Evolutionary conservation across 192 early-diverging fungal species (phyloP).

Genomic region (Backusella westeae): DNA sequence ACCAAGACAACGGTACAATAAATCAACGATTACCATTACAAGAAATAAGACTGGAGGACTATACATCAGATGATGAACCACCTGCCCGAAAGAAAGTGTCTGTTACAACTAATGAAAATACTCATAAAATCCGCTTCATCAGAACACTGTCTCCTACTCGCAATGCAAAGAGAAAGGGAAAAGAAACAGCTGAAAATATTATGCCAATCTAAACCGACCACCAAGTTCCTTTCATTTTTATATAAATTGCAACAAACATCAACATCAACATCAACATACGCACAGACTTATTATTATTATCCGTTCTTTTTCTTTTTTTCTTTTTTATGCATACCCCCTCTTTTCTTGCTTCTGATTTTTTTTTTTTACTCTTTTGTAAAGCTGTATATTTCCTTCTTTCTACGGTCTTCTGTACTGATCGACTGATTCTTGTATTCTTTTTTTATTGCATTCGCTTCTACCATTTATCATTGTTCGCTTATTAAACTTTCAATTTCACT

Average conservation of each 20-base stretch:
- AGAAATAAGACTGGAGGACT: slow-evolving; percentile 5
- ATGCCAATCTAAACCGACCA: neutral
- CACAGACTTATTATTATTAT: neutral
- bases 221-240: neutral
- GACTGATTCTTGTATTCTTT: too few species aligned
- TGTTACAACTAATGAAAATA: neutral
- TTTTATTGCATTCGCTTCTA: too few species aligned
- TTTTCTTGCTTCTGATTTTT: too few species aligned
- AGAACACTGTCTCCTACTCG: slow-evolving; percentile 5
- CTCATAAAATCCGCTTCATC: neutral
- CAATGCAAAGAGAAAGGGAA: slow-evolving; percentile 5
- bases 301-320: neutral
- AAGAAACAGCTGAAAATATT: slow-evolving; percentile 4
- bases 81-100: slow-evolving; percentile 3
- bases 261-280: neutral
- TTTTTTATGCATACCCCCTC: neutral
- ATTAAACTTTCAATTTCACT: too few species aligned
- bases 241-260: neutral
- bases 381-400: neutral
- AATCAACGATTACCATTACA: slow-evolving; percentile 7
- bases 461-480: too few species aligned
- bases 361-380: too few species aligned
- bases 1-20: neutral
- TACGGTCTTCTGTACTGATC: too few species aligned
- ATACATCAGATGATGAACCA: slow-evolving; percentile 16